Evolutionary conservation across 2,329 filamentous ascomycete genomes (phyloP).

Genomic region (Penicillium sp.): DNA sequence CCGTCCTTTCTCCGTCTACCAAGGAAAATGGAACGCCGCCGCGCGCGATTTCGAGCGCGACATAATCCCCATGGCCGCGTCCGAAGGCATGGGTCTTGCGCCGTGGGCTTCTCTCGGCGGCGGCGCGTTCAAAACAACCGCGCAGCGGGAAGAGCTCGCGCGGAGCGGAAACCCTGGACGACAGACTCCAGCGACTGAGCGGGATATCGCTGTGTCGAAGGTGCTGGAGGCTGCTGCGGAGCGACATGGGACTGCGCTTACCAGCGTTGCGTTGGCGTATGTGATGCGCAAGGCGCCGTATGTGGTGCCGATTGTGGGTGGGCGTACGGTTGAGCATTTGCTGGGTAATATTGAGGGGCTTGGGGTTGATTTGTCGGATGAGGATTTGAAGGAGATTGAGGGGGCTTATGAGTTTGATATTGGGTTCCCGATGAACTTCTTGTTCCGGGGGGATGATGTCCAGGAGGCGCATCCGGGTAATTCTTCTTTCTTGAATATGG

Average conservation of each 20-base stretch:
- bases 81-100: slow-evolving; percentile 54
- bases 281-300: slow-evolving; percentile 46
- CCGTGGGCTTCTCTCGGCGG: slow-evolving; percentile 48
- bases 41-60: slow-evolving; percentile 60
- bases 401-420: slow-evolving; percentile 45
- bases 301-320: slow-evolving; percentile 49
- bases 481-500: slow-evolving; percentile 7
- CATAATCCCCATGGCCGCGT: slow-evolving; percentile 57
- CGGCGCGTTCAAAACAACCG: slow-evolving; percentile 43
- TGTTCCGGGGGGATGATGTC: slow-evolving; percentile 5
- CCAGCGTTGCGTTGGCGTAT: slow-evolving; percentile 42
- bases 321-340: slow-evolving; percentile 46
- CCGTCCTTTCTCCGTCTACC: slow-evolving; percentile 60
- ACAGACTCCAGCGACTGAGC: slow-evolving; percentile 10
- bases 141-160: slow-evolving; percentile 23
- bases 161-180: slow-evolving; percentile 25
- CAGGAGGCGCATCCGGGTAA: slow-evolving; percentile 11
- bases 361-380: slow-evolving; percentile 42
- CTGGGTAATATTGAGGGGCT: slow-evolving; percentile 50
- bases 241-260: slow-evolving; percentile 12
- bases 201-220: slow-evolving; percentile 15
- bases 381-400: slow-evolving; percentile 51
- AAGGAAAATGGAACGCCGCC: slow-evolving; percentile 54
- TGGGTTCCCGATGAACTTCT: slow-evolving; percentile 24
- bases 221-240: slow-evolving; percentile 16